Percentiles rank a stretch among this genome's conserved stretches.
phyloP scores from a whole-genome alignment of 805 yeast genomes.

The Kazachstania africana region DNA sequence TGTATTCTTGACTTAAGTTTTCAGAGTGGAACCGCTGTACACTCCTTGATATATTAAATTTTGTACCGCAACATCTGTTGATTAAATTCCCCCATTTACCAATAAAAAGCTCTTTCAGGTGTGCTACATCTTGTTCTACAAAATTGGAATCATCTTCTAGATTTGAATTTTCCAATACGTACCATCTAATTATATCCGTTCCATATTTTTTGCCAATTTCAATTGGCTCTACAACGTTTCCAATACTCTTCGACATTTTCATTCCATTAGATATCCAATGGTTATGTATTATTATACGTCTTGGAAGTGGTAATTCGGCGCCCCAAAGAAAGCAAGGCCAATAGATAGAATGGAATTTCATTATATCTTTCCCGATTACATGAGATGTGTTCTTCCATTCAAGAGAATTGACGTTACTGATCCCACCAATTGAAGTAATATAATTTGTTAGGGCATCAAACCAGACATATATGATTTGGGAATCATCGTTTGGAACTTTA shows the following conservation, averaged over 20 bases:
- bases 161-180: slow-evolving; percentile 62
- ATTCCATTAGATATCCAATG: slow-evolving; percentile 88
- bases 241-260: slow-evolving; percentile 88
- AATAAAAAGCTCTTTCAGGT: slow-evolving; percentile 51
- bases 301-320: slow-evolving; percentile 59
- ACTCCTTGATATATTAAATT: slow-evolving; percentile 45
- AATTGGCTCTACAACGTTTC: slow-evolving; percentile 89
- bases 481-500: slow-evolving; percentile 65
- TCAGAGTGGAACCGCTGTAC: too few species aligned
- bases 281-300: slow-evolving; percentile 73
- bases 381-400: slow-evolving; percentile 44
- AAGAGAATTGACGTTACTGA: slow-evolving; percentile 13
- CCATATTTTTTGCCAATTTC: slow-evolving; percentile 54
- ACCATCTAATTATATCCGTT: slow-evolving; percentile 62
- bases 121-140: slow-evolving; percentile 41
- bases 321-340: slow-evolving; percentile 93
- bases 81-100: slow-evolving; percentile 77
- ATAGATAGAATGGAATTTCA: slow-evolving; percentile 77
- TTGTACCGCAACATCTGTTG: slow-evolving; percentile 59
- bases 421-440: slow-evolving; percentile 59
- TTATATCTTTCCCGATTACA: slow-evolving; percentile 84
- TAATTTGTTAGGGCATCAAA: slow-evolving; percentile 88
- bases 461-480: slow-evolving; percentile 90
- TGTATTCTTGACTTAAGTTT: too few species aligned
- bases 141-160: slow-evolving; percentile 73